Evolutionary conservation across 1,284 basidiomycete genomes (phyloP), one percentile per base, ranked within the genome.

Genomic region (Ganoderma meredithae): DNA sequence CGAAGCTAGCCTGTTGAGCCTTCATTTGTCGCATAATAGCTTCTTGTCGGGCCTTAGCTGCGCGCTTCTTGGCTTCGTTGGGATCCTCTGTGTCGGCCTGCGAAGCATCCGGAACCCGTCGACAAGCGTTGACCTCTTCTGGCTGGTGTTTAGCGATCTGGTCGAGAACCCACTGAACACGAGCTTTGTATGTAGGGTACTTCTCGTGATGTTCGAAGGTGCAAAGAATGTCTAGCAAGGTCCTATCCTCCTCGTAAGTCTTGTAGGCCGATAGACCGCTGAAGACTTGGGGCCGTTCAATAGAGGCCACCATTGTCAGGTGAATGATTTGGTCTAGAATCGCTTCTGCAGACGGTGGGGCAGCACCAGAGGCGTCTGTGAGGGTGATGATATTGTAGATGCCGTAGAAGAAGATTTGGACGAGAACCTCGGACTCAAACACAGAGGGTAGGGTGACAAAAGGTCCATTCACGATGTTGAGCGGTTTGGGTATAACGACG

Each of bases 11-110:
- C 76, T 98, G 96, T 76, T 96, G 94, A 36, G 91, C 91, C 73
- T 95, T 95, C 88, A 98, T 98, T 80, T 96, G 90, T 73, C 90
- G 88, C 93, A 98, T 94, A 75, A 98, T 94, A 0, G 93, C 92
- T 69, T 92, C 92, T 78, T 98, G 93, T 40, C 96, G 84, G 8
- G 90, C 93, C 76, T 94, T 94, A 6, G 94, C 95, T 5, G 94
- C 93, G 27, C 85, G 84, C 76, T 94, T 93, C 82, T 91, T 93
- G 43, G 86, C 86, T 66, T 90, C 89, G 69, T 89, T 88, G 1
- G 86, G 79, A 69, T 91, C 87, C n/a, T 83, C 76, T 0, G 80
- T 78, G n/a, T 78, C 77, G 3, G 78, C 77, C 7, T 80, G 72
- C 43, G 80, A 74, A 52, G 78, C 71, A 60, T 83, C 83, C 33